These are phyloP conservation scores for Malus hybrid DNA, from an alignment of 331 rosid species.

Conservation along the genomic window DNA sequence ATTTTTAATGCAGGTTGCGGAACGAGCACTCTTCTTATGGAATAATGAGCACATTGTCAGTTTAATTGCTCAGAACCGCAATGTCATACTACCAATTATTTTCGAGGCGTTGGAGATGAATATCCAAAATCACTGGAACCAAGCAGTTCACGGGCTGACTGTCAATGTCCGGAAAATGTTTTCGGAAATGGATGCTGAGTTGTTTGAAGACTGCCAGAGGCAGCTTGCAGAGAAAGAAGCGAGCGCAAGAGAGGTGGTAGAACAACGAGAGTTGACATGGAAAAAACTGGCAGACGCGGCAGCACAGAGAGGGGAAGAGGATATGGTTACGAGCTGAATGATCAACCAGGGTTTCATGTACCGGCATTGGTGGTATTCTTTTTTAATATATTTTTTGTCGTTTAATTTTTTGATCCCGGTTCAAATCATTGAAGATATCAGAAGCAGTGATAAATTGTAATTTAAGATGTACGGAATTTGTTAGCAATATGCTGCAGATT, in stretches of 20 bases:
- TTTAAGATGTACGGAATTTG: conserved; percentile 47
- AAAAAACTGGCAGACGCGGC: conserved; percentile 79
- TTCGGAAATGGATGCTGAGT: conserved; percentile 78
- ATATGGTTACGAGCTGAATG: conserved; percentile 41
- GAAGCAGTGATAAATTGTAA: conserved; percentile 62
- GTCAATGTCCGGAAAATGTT: conserved; percentile 89
- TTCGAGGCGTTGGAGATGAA: conserved; percentile 83
- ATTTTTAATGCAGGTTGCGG: conserved; percentile 71
- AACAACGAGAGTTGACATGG: conserved; percentile 76
- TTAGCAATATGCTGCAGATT: conserved; percentile 56
- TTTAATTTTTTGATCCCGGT: conserved; percentile 34
- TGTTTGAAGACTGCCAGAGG: conserved; percentile 86
- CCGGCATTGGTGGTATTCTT: conserved; percentile 38
- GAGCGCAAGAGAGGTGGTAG: conserved; percentile 58
- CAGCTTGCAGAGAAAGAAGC: conserved; percentile 58
- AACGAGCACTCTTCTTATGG: conserved; percentile 90
- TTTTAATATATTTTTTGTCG: conserved; percentile 26
- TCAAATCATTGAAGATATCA: conserved; percentile 41
- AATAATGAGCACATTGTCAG: conserved; percentile 90
- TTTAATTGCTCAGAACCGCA: conserved; percentile 85
- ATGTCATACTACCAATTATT: conserved; percentile 65
- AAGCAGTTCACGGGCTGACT: conserved; percentile 85
- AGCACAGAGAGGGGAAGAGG: conserved; percentile 46
- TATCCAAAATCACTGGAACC: conserved; percentile 87
- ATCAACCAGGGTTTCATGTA: neutral